Conservation (phyloP, 2,329 filamentous ascomycete genomes). For the Diplodia seriata region DNA sequence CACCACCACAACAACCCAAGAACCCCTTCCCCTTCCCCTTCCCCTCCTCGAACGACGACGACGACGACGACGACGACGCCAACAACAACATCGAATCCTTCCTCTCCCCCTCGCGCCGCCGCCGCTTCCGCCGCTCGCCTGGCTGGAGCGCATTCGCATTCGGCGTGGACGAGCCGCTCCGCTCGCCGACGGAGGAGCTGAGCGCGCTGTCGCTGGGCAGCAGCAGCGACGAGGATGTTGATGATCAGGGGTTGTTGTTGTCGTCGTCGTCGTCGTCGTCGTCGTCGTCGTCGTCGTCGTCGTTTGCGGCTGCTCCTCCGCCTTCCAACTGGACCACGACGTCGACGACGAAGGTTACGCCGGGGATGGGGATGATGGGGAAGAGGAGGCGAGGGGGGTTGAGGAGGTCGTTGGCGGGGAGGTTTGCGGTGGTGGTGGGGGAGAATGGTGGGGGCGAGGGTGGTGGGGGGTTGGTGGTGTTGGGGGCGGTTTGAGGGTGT, state of each 20-base stretch:
- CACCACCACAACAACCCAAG: too few relatives aligned
- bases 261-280: too few relatives aligned
- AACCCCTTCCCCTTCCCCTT: too few relatives aligned
- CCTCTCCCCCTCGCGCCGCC: not conserved
- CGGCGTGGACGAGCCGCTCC: conserved; percentile 1
- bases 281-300: too few relatives aligned
- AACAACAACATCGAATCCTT: not conserved
- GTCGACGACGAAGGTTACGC: not conserved
- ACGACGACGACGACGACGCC: too few relatives aligned
- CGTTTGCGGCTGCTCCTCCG: too few relatives aligned
- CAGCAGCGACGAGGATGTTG: conserved; percentile 2
- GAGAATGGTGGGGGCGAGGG: too few relatives aligned
- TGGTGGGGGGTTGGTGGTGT: not conserved
- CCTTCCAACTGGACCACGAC: not conserved
- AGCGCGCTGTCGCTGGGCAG: not conserved
- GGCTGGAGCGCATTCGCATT: too few relatives aligned
- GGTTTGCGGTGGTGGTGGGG: too few relatives aligned
- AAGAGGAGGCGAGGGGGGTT: not conserved
- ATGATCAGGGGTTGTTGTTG: not conserved
- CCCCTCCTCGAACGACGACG: too few relatives aligned
- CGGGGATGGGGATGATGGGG: too few relatives aligned
- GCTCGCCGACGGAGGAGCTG: not conserved
- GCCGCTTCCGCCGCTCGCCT: not conserved
- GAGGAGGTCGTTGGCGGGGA: not conserved
- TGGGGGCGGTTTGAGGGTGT: too few relatives aligned